Base-by-base conservation (phyloP, 192 early-diverging fungal species). In the Dimargaris verticillata region DNA sequence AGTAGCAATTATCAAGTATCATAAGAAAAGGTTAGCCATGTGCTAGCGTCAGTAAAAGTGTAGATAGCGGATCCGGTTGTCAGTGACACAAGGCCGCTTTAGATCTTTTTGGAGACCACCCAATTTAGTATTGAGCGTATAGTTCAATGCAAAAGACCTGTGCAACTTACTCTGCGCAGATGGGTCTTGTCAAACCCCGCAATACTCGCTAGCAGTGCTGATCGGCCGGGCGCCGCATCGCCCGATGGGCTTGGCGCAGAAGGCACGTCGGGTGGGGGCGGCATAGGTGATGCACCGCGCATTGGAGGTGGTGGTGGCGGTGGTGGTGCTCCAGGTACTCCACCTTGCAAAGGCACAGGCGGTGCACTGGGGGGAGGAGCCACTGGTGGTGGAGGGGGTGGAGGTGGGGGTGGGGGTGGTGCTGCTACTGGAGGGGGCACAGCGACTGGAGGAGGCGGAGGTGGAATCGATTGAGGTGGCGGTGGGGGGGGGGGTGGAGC, bases 271-370 rank as follows among this genome's bases (percentile, higher is more conserved):
- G 33, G n/a, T n/a, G n/a, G n/a, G n/a, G n/a, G n/a, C n/a, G n/a
- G 33, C 33, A 38, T 38, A 38, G 33, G 33, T 7, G 33, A 38
- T 7, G 33, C 25, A 13, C 61, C 45, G 5, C 43, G 62, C 20
- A 67, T 64, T 28, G 70, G 64, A 29, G 63, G 64, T 7, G 60
- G 64, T 14, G 62, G 66, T 13, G 60, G 64, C 41, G 50, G 60
- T 45, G 28, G 66, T 0, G 71, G 63, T 42, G 66, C 59, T 22
- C 33, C 33, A 5, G 33, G 33, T 38, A 2, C 33, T 38, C 33
- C 33, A 38, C 33, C 33, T 38, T 38, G 61, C 61, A 4, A 46
- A 45, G 20, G 43, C 20, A 42, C 15, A 62, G 66, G 20, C 59
- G 58, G 51, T 5, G 11, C 51, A 25, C 5, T 20, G 3, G 68